Conservation (phyloP, 2,329 filamentous ascomycete species). For the Xylaria sp. region DNA sequence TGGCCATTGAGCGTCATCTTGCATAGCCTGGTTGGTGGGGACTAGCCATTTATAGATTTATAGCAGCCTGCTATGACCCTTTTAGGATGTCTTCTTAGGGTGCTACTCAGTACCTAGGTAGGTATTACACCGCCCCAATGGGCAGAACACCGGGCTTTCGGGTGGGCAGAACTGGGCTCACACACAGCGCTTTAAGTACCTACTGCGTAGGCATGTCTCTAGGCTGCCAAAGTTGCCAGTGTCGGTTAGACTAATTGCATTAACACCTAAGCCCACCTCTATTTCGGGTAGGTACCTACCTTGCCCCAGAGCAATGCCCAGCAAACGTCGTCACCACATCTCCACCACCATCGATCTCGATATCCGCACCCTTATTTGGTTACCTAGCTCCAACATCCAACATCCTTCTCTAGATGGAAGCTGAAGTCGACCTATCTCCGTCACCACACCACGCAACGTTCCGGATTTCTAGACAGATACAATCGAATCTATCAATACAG, state of each 20-base stretch:
- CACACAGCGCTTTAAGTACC: background rate
- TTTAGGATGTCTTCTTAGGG: background rate
- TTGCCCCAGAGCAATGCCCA: conserved; percentile 15
- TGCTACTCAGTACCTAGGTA: background rate
- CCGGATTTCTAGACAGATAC: background rate
- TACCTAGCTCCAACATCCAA: conserved; percentile 5
- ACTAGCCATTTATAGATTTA: conserved; percentile 19
- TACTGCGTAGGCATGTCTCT: too few species aligned
- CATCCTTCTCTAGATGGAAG: conserved; percentile 4
- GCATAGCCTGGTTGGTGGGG: conserved; percentile 21
- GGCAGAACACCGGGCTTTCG: background rate
- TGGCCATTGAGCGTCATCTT: conserved; percentile 20
- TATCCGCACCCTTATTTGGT: background rate
- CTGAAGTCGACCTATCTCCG: background rate
- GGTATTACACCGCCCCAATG: conserved; percentile 1
- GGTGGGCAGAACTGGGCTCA: background rate
- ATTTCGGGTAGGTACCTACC: background rate
- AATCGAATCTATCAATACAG: background rate
- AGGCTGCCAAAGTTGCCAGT: conserved; percentile 11
- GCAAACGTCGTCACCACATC: conserved; percentile 34
- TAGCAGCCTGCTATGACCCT: background rate
- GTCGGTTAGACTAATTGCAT: conserved; percentile 1
- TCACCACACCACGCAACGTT: background rate
- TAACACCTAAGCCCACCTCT: background rate
- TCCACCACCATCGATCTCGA: conserved; percentile 18